Evolutionary conservation across 2,329 filamentous ascomycete genomes (phyloP).

Genomic region (Aspergillus fructus): DNA sequence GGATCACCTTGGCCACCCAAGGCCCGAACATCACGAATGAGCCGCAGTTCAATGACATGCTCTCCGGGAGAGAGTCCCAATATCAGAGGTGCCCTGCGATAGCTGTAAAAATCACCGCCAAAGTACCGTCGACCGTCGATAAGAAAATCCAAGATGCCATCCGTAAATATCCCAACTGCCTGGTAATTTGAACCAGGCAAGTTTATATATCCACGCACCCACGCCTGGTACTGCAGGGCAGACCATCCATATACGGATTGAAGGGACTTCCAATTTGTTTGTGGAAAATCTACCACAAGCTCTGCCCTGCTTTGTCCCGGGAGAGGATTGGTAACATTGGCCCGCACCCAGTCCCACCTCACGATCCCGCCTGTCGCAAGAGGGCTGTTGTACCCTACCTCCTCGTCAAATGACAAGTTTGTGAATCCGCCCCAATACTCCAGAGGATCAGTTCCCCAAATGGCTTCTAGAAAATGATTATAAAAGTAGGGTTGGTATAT

Average conservation of each 20-base stretch:
- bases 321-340: slow-evolving; percentile 28
- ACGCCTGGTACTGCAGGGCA: slow-evolving; percentile 59
- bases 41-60: slow-evolving; percentile 53
- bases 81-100: slow-evolving; percentile 50
- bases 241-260: slow-evolving; percentile 59
- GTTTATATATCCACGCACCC: slow-evolving; percentile 53
- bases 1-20: slow-evolving; percentile 54
- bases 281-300: slow-evolving; percentile 48
- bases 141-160: slow-evolving; percentile 54
- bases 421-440: slow-evolving; percentile 55
- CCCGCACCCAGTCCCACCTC: slow-evolving; percentile 46
- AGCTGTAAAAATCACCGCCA: slow-evolving; percentile 58
- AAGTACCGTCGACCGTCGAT: slow-evolving; percentile 54
- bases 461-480: slow-evolving; percentile 45
- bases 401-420: slow-evolving; percentile 43
- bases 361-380: slow-evolving; percentile 52
- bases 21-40: slow-evolving; percentile 57
- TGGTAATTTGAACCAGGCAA: slow-evolving; percentile 34
- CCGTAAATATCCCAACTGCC: slow-evolving; percentile 45
- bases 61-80: slow-evolving; percentile 50
- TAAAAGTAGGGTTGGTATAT: slow-evolving; percentile 4
- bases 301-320: slow-evolving; percentile 34
- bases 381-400: slow-evolving; percentile 50
- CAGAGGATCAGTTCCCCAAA: slow-evolving; percentile 60
- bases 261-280: slow-evolving; percentile 55